Conservation (phyloP, 1,284 basidiomycete species). For the Lignosus rhinocerotis region DNA sequence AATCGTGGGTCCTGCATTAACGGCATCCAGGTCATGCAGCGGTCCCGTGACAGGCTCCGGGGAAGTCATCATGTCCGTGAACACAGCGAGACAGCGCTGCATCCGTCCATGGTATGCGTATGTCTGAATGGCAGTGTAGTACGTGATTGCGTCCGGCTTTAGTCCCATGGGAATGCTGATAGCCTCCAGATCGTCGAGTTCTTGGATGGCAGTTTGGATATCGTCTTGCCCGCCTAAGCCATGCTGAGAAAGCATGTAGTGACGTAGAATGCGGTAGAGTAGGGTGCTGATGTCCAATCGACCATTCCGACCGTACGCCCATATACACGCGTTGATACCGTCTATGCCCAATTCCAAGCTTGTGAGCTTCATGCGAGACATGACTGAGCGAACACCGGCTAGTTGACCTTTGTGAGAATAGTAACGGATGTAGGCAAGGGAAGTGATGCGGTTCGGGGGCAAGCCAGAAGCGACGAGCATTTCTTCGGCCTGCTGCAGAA, state of each 20-base stretch:
- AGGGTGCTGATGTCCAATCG: conserved; percentile 55
- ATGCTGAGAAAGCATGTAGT: conserved; percentile 41
- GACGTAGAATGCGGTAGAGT: conserved; percentile 65
- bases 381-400: conserved; percentile 51
- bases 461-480: conserved; percentile 55
- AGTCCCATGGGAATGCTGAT: conserved; percentile 47
- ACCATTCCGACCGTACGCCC: conserved; percentile 58
- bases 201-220: conserved; percentile 36
- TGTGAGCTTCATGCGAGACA: conserved; percentile 52
- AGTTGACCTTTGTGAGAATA: conserved; percentile 50
- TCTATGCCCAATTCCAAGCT: conserved; percentile 57
- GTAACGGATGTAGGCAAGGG: conserved; percentile 59
- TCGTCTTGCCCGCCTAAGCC: conserved; percentile 31
- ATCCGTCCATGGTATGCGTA: conserved; percentile 74
- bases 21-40: conserved; percentile 2
- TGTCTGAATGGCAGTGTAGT: conserved; percentile 66
- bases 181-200: conserved; percentile 40
- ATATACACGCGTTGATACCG: conserved; percentile 66
- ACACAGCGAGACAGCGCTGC: conserved; percentile 53
- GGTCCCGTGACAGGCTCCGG: conserved; percentile 33
- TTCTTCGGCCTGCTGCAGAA: conserved; percentile 50
- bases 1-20: conserved; percentile 1
- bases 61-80: conserved; percentile 70
- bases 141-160: conserved; percentile 65
- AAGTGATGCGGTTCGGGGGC: conserved; percentile 58